Percentiles rank a stretch among this genome's conserved stretches.
Conservation (phyloP, 192 early-diverging fungal genomes). For the Linnemannia zychae region DNA sequence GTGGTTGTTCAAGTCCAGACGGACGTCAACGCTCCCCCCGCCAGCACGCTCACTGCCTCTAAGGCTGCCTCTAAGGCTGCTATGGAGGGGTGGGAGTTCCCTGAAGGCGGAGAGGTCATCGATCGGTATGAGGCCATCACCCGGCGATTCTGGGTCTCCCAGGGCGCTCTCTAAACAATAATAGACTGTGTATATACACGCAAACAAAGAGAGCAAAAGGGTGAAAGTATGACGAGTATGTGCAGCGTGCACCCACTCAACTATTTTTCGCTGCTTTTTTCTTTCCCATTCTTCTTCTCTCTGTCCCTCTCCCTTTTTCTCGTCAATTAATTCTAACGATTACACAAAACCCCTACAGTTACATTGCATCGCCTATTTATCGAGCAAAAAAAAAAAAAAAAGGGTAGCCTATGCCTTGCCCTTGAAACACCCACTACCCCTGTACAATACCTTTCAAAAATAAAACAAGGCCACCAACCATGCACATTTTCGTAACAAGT, state of each 20-base stretch:
- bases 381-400: neutral
- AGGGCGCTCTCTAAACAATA: constrained; percentile 35
- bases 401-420: no score
- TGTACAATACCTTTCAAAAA: neutral
- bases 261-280: neutral
- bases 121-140: constrained; percentile 52
- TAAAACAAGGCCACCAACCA: neutral
- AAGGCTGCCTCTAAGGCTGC: neutral
- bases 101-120: constrained; percentile 40
- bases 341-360: neutral
- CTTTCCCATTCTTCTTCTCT: neutral
- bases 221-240: neutral
- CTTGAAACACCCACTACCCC: neutral
- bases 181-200: no score
- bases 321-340: neutral
- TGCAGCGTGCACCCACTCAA: neutral
- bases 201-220: neutral
- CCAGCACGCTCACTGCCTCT: neutral
- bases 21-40: neutral
- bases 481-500: no score
- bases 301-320: neutral
- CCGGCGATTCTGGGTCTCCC: constrained; percentile 42
- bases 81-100: constrained; percentile 49
- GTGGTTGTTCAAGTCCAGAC: constrained; percentile 34
- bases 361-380: neutral